Evolutionary conservation across 2,329 filamentous ascomycete genomes (phyloP), one percentile per base, ranked within the genome.

Genomic region (Gyromitra esculenta): DNA sequence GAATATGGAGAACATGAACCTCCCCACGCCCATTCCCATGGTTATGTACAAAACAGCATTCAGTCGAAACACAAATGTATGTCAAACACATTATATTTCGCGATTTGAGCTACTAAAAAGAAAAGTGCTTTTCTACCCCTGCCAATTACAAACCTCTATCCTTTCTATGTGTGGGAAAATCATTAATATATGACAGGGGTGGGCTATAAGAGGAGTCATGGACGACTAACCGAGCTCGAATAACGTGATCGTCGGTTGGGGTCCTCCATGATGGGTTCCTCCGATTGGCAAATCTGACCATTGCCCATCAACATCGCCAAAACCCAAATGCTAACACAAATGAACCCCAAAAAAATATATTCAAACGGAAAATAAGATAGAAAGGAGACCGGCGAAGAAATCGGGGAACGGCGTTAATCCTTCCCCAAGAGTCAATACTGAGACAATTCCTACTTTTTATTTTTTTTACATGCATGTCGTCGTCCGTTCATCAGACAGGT

Each of bases 171-270:
- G 71, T 73, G 69, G 69, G 60, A 52, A 71, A 71, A 73, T 73
- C 52, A 52, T 50, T 15, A 35, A 56, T 35, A 35, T 15, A 31
- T 7, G 39, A 68, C 72, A 62, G 35, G 37, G 70, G 57, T 48
- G 54, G n/a, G 11, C 39, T 62, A 31, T 31, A 15, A 73, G 43
- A 15, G 56, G 72, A 75, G 65, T 71, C 72, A 65, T 56, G 48
- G 56, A 57, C 71, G 45, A 69, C 50, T 75, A 64, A 59, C 72
- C 66, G 66, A 74, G 59, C 41, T 25, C 48, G 18, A 52, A 60
- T n/a, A 70, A 65, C 66, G 59, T 59, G 72, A 75, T 75, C 72
- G 72, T 71, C 72, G 57, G 48, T 63, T 75, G 65, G 65, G 66
- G 48, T 65, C 54, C 25, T 73, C 43, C n/a, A 6, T 60, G 6